Percentiles rank a stretch among this genome's conserved stretches.
phyloP scores from a whole-genome alignment of 2,329 filamentous ascomycete species.

The Fusarium concolor region DNA sequence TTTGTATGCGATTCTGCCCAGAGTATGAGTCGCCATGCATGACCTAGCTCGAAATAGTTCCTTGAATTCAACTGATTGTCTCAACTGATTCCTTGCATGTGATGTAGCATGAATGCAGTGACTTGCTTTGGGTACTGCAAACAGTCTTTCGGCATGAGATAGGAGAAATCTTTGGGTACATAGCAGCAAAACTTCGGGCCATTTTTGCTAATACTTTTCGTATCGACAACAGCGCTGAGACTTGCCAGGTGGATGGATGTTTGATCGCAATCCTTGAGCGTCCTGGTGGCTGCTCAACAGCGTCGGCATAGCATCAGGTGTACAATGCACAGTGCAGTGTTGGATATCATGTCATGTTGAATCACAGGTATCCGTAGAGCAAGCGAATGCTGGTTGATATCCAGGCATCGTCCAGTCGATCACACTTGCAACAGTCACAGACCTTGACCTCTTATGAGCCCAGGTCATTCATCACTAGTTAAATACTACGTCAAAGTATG shows the following conservation, averaged over 20 bases:
- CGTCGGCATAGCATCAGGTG: too few species aligned
- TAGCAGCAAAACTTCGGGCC: too few species aligned
- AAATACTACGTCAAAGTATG: constrained; percentile 51
- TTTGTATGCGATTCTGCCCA: constrained; percentile 33
- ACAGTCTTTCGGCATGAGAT: background rate
- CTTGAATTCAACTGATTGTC: constrained; percentile 38
- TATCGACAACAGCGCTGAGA: background rate
- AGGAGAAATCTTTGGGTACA: too few species aligned
- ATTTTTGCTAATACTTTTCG: too few species aligned
- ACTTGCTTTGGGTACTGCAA: background rate
- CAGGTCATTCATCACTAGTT: constrained; percentile 8
- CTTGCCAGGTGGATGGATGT: background rate
- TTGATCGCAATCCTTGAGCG: background rate
- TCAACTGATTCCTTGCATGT: background rate
- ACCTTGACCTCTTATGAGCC: background rate
- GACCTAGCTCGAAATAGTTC: constrained; percentile 34
- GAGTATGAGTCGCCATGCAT: constrained; percentile 28
- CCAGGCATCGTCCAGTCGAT: background rate
- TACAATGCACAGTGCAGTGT: too few species aligned
- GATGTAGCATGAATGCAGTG: background rate
- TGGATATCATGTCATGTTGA: background rate
- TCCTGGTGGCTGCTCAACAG: background rate
- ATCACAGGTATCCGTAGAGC: background rate
- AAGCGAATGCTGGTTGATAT: background rate
- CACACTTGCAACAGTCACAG: background rate